A percentile compares a stretch with the other conserved stretches of the same genome.
Conservation (phyloP, 768 basidiomycete species). For the Boletus rufocinnamomeus region DNA sequence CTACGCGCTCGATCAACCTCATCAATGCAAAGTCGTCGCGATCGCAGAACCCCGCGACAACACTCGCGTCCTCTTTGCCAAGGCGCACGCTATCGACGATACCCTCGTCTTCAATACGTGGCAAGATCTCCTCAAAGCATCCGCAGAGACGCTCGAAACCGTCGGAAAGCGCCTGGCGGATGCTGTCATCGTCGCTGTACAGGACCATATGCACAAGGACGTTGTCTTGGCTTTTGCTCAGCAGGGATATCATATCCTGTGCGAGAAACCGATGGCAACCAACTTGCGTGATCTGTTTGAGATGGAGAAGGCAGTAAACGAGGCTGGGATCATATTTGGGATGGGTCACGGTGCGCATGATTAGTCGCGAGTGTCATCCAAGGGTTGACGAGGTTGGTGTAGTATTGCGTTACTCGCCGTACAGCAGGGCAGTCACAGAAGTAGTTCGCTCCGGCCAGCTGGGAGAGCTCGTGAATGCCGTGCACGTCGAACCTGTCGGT, state of each 20-base stretch:
- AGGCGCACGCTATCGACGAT: slow-evolving; percentile 58
- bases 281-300: slow-evolving; percentile 66
- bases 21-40: slow-evolving; percentile 73
- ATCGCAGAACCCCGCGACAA: slow-evolving; percentile 81
- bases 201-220: slow-evolving; percentile 77
- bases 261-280: slow-evolving; percentile 93
- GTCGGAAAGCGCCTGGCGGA: slow-evolving; percentile 76
- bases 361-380: background rate
- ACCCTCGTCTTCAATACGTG: slow-evolving; percentile 72
- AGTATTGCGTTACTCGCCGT: slow-evolving; percentile 90
- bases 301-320: slow-evolving; percentile 72
- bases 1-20: slow-evolving; percentile 62
- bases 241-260: slow-evolving; percentile 86
- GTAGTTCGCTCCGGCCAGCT: slow-evolving; percentile 69
- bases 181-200: slow-evolving; percentile 78
- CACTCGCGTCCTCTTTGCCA: slow-evolving; percentile 59
- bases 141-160: slow-evolving; percentile 61
- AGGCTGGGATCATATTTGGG: slow-evolving; percentile 75
- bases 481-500: slow-evolving; percentile 85
- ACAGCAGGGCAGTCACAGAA: slow-evolving; percentile 67
- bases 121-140: slow-evolving; percentile 69
- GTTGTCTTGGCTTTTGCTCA: slow-evolving; percentile 72
- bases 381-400: background rate
- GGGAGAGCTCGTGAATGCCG: slow-evolving; percentile 78
- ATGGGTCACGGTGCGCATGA: slow-evolving; percentile 74